Evolutionary conservation across 176 grass and related monocot genomes (phyloP).

Genomic region (Zizania latifolia): DNA sequence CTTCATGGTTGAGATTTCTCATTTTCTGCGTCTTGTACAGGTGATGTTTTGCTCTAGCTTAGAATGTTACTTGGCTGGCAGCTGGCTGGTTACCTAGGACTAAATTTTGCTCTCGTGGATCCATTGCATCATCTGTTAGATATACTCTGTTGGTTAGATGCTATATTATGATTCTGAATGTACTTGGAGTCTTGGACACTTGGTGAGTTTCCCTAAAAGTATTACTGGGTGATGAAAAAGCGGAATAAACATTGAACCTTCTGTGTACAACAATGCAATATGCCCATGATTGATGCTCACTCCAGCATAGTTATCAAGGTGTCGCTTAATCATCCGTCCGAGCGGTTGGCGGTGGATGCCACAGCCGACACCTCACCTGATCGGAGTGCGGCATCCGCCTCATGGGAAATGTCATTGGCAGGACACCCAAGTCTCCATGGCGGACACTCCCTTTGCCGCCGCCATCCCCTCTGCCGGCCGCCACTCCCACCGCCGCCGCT

Average conservation of each 20-base stretch:
- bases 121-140: not conserved
- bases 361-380: too few species aligned
- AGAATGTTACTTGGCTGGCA: not conserved
- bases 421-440: too few species aligned
- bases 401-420: too few species aligned
- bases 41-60: conserved; percentile 16
- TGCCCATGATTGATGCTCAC: not conserved
- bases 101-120: not conserved
- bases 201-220: not conserved
- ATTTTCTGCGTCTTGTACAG: conserved; percentile 54
- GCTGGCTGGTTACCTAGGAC: not conserved
- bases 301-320: too few species aligned
- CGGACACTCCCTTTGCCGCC: too few species aligned
- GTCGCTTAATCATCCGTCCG: too few species aligned
- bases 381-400: too few species aligned
- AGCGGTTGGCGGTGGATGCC: too few species aligned
- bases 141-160: not conserved
- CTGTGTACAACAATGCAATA: not conserved
- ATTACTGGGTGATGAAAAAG: not conserved
- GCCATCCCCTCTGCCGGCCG: too few species aligned
- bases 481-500: too few species aligned
- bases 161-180: not conserved
- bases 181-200: not conserved
- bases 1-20: conserved; percentile 44
- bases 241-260: not conserved